These are phyloP conservation scores for Tricholoma hemisulphureum DNA, from an alignment of 768 basidiomycete species.

Conservation along the genomic window DNA sequence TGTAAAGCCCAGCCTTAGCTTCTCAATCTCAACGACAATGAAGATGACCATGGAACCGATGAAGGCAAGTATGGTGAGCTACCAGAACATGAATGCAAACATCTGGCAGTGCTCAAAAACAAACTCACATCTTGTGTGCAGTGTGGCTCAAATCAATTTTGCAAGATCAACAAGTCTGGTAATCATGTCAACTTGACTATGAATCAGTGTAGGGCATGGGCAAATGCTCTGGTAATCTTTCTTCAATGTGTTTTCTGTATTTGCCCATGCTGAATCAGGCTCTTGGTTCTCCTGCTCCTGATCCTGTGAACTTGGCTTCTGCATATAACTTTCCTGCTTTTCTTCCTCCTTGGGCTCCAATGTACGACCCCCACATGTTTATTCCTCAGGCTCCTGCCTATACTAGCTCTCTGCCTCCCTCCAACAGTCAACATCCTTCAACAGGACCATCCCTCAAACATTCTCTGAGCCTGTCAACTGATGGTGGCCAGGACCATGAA, in stretches of 20 bases:
- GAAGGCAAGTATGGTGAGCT: not conserved
- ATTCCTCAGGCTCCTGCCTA: not conserved
- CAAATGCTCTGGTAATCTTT: not conserved
- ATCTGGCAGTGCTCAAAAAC: not conserved
- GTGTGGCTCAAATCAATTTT: not conserved
- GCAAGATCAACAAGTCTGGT: not conserved
- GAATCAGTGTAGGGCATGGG: not conserved
- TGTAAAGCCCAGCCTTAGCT: not conserved
- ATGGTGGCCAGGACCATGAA: not conserved
- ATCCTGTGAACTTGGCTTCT: not conserved
- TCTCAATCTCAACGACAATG: not conserved
- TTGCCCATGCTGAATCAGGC: not conserved
- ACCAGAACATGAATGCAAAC: not conserved
- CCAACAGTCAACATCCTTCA: too few species aligned
- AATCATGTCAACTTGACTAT: not conserved
- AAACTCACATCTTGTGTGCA: not conserved
- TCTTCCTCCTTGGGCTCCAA: not conserved
- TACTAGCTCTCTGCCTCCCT: not conserved
- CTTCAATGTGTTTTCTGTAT: not conserved
- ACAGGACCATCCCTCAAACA: not conserved
- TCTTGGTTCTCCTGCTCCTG: not conserved
- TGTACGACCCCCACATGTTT: not conserved
- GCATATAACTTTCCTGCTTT: not conserved
- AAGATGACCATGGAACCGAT: not conserved
- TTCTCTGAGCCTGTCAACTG: not conserved